Percentiles rank a stretch among this genome's conserved stretches.
phyloP scores from a whole-genome alignment of 192 early-diverging fungal species.

The Coemansia asiatica region DNA sequence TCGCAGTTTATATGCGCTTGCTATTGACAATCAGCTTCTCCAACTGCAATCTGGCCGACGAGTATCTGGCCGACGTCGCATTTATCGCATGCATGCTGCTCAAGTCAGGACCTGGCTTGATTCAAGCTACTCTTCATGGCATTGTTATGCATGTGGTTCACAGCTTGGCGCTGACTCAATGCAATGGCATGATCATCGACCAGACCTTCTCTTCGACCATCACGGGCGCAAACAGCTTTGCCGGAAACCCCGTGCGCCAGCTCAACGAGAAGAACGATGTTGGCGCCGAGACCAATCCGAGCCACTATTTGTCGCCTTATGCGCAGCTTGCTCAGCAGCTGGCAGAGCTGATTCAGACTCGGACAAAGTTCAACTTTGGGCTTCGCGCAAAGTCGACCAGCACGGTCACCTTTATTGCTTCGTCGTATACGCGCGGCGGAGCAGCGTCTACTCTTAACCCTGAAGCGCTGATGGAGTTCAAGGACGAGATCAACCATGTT shows the following conservation, averaged over 20 bases:
- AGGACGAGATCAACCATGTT: constrained; percentile 36
- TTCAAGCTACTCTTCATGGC: constrained; percentile 90
- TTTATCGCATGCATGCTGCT: constrained; percentile 83
- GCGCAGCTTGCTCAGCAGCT: constrained; percentile 60
- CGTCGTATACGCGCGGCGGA: constrained; percentile 54
- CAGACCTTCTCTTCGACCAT: constrained; percentile 76
- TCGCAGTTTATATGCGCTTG: constrained; percentile 85
- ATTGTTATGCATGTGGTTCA: constrained; percentile 91
- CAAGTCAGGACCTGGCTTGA: constrained; percentile 79
- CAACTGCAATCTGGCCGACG: constrained; percentile 68
- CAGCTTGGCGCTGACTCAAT: constrained; percentile 72
- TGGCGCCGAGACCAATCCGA: constrained; percentile 17
- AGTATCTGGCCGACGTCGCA: constrained; percentile 84
- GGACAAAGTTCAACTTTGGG: constrained; percentile 53
- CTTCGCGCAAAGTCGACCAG: constrained; percentile 54
- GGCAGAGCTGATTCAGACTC: constrained; percentile 49
- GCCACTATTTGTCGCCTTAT: constrained; percentile 61
- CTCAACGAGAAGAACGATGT: constrained; percentile 24
- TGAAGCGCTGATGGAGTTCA: constrained; percentile 53
- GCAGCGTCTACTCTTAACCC: constrained; percentile 55
- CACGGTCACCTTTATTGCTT: constrained; percentile 53
- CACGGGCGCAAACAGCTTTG: constrained; percentile 68
- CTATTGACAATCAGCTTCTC: constrained; percentile 90
- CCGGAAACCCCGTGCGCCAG: constrained; percentile 55
- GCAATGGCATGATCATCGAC: constrained; percentile 79